phyloP scores from a whole-genome alignment of 192 early-diverging fungal genomes.

The Coemansia sp. region DNA sequence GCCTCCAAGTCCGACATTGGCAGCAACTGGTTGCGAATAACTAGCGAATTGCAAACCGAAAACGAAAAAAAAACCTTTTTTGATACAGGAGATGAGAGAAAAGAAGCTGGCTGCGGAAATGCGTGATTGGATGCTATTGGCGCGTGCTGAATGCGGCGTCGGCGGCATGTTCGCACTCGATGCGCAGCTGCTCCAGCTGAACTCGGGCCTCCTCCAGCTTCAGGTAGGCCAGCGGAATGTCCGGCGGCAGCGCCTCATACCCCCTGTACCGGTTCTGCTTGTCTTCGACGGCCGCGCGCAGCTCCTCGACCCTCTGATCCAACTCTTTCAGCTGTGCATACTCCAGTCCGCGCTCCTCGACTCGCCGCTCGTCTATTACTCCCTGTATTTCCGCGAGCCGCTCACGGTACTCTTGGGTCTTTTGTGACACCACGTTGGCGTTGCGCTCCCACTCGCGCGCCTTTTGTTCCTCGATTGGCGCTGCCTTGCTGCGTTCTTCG shows the following conservation, averaged over 20 bases:
- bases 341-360: conserved; percentile 12
- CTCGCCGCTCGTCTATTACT: not conserved
- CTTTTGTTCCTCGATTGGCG: conserved; percentile 43
- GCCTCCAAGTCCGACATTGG: no score
- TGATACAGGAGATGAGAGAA: no score
- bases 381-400: conserved; percentile 13
- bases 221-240: conserved; percentile 32
- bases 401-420: conserved; percentile 30
- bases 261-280: conserved; percentile 18
- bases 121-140: no score
- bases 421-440: conserved; percentile 27
- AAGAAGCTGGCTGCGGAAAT: conserved; percentile 1
- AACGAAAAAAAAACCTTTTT: not conserved
- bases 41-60: not conserved
- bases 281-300: conserved; percentile 8
- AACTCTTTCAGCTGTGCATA: conserved; percentile 22
- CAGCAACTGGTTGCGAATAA: not conserved
- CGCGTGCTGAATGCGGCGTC: conserved; percentile 22
- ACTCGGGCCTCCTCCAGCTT: conserved; percentile 40
- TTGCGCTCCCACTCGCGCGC: conserved; percentile 47
- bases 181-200: conserved; percentile 24
- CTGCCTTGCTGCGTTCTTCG: conserved; percentile 4
- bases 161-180: conserved; percentile 30
- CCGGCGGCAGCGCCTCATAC: conserved; percentile 35
- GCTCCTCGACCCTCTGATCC: conserved; percentile 4